Evolutionary conservation across 495 filamentous ascomycete species (phyloP), one percentile per base, ranked within the genome.

Genomic region (Xylaria longipes): DNA sequence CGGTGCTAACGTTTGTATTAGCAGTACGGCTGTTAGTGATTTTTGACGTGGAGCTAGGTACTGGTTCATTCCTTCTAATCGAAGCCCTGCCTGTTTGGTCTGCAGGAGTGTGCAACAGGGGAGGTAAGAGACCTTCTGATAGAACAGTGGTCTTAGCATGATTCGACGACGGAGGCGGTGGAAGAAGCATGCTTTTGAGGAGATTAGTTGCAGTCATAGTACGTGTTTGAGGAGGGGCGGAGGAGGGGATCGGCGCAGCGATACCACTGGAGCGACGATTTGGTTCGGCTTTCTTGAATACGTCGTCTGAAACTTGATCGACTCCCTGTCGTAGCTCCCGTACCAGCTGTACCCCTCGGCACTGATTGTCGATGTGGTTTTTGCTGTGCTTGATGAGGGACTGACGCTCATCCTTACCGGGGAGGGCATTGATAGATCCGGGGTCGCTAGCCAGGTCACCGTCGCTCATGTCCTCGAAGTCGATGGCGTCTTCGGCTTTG

Each of bases 381-480:
- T 52, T 52, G 48, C 7, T 3, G 8, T 12, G 22, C 2, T 15
- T 27, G 12, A 11, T 54, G 9, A 1, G 14, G 5, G 5, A 7
- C 31, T 29, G 52, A 31, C 7, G 14, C 52, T 22, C 20, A 2
- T 37, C 17, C 33, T 37, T 60, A 39, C 76, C 80, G 22, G 78
- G 79, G 35, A 82, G 84, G 54, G 81, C 83, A 37, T 81, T 78
- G 45, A 33, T 69, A 22, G 67, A 72, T 20, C 68, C 81, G 43
- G 77, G 75, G 54, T 81, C 80, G 60, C 78, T 84, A 73, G 83
- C 84, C 11, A 88, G 77, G 48, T 91, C 91, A 69, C 86, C 86
- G 68, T 91, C 90, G 62, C 83, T 84, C 78, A 97, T 91, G 79
- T 97, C 93, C 78, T 93, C 95, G 74, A 90, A 99, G 81, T 99